A percentile compares a stretch with the other conserved stretches of the same genome.
Conservation (phyloP, 371 early-diverging fungal genomes). For the Massospora cicadina region DNA sequence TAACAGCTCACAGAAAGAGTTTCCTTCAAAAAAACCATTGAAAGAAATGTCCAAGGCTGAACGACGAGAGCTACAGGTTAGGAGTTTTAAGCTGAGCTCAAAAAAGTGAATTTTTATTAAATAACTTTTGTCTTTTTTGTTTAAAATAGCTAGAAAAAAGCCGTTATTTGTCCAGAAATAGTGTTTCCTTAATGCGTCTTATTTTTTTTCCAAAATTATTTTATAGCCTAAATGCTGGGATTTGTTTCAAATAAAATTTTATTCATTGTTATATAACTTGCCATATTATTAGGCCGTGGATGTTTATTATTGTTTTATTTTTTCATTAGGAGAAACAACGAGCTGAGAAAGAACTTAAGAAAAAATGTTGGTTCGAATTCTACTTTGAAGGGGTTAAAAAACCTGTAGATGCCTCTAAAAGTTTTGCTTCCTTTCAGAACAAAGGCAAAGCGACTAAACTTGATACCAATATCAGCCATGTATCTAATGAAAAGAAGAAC, state of each 20-base stretch:
- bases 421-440: slow-evolving; percentile 6
- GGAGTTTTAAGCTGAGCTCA: not conserved
- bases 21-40: slow-evolving; percentile 10
- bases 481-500: slow-evolving; percentile 19
- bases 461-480: slow-evolving; percentile 15
- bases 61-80: slow-evolving; percentile 50
- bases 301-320: not conserved
- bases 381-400: slow-evolving; percentile 17
- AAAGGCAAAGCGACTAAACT: slow-evolving; percentile 16
- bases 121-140: not conserved
- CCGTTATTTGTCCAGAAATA: not conserved
- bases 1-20: not conserved
- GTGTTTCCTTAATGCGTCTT: not conserved
- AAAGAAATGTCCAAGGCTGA: slow-evolving; percentile 83
- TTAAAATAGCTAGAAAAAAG: not conserved
- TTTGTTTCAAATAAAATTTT: too few species aligned
- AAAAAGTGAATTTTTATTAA: not conserved
- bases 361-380: slow-evolving; percentile 25
- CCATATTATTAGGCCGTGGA: too few species aligned
- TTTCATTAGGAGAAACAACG: slow-evolving; percentile 50
- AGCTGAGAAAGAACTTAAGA: slow-evolving; percentile 39
- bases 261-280: too few species aligned
- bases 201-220: not conserved
- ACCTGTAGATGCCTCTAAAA: not conserved
- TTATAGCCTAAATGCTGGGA: not conserved